Evolutionary conservation across 2,329 filamentous ascomycete genomes (phyloP).

Genomic region (Elsinoe batatas): DNA sequence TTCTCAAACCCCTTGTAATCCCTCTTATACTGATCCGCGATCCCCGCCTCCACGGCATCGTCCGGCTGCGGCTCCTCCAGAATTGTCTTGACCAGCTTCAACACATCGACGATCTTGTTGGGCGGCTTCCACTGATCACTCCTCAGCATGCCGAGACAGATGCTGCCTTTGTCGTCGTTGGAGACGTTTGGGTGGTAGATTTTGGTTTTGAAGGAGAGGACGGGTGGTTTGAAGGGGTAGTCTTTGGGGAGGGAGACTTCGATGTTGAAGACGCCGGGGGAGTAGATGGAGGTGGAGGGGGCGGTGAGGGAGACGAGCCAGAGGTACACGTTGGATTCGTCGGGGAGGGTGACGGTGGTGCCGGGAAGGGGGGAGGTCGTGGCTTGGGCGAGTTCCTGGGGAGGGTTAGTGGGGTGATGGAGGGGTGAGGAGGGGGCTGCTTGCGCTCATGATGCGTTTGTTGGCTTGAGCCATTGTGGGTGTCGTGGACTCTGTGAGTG

Average conservation of each 20-base stretch:
- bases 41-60: conserved; percentile 76
- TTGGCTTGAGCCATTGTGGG: conserved; percentile 23
- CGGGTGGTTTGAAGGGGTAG: conserved; percentile 84
- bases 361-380: conserved; percentile 46
- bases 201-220: conserved; percentile 71
- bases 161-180: conserved; percentile 73
- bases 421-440: conserved; percentile 2
- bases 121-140: conserved; percentile 87
- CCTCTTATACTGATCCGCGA: conserved; percentile 72
- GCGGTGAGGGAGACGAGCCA: conserved; percentile 61
- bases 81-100: conserved; percentile 65
- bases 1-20: conserved; percentile 62
- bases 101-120: conserved; percentile 62
- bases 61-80: conserved; percentile 76
- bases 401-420: conserved; percentile 13
- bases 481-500: neutral
- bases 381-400: conserved; percentile 54
- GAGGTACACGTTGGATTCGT: conserved; percentile 56
- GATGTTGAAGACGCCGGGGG: conserved; percentile 64
- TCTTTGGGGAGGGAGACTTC: conserved; percentile 62
- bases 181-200: conserved; percentile 94
- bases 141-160: conserved; percentile 79
- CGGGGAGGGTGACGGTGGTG: conserved; percentile 46
- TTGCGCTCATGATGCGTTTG: conserved; percentile 39
- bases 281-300: conserved; percentile 54